phyloP scores from a whole-genome alignment of 1,284 basidiomycete genomes.

The Boletus sp. region DNA sequence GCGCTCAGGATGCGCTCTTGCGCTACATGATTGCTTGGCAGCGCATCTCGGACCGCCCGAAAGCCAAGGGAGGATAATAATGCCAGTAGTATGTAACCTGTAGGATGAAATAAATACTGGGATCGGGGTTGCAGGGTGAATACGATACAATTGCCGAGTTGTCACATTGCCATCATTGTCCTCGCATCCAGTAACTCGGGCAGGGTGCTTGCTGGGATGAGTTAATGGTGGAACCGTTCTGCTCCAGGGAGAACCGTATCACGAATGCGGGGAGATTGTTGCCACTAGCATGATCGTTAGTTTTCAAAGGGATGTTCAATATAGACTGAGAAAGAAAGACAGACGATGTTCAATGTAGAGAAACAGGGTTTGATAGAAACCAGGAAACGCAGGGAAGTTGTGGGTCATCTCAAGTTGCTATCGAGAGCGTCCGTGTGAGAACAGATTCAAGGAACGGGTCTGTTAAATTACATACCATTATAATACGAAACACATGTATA shows the following conservation, averaged over 20 bases:
- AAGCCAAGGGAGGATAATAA: conserved; percentile 72
- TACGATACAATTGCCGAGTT: conserved; percentile 68
- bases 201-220: conserved; percentile 54
- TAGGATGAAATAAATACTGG: no score
- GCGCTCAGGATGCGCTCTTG: conserved; percentile 75
- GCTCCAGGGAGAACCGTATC: conserved; percentile 65
- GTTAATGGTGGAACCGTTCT: conserved; percentile 71
- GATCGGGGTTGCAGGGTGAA: neutral
- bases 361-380: conserved; percentile 69
- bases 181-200: conserved; percentile 50
- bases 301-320: neutral
- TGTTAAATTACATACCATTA: no score
- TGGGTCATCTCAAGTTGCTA: no score
- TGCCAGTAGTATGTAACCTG: conserved; percentile 71
- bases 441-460: no score
- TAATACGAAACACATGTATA: no score
- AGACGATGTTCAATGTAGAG: conserved; percentile 71
- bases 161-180: conserved; percentile 70
- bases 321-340: conserved; percentile 23
- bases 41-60: conserved; percentile 65
- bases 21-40: conserved; percentile 59
- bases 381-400: conserved; percentile 63
- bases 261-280: conserved; percentile 62
- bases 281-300: conserved; percentile 46
- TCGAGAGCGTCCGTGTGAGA: no score